Percentiles rank a stretch among this genome's conserved stretches.
Conservation (phyloP, 805 yeast species). For the Cyberlindnera euphorbiiphila region DNA sequence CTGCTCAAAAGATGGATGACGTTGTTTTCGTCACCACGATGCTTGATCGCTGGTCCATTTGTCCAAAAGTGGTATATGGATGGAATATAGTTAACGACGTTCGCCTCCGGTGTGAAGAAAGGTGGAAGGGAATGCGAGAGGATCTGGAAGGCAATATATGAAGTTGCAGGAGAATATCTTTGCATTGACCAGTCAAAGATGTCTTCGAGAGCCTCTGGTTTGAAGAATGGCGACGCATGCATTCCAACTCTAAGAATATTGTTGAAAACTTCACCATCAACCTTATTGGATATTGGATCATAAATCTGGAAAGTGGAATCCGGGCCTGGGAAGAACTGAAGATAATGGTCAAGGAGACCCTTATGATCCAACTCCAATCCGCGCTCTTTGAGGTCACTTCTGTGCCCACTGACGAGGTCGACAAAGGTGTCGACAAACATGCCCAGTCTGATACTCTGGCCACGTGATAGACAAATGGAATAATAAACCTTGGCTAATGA, state of each 20-base stretch:
- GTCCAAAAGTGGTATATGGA: slow-evolving; percentile 73
- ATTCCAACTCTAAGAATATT: slow-evolving; percentile 49
- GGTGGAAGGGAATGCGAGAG: slow-evolving; percentile 53
- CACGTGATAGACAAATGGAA: slow-evolving; percentile 65
- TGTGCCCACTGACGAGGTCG: slow-evolving; percentile 42
- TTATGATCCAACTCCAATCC: slow-evolving; percentile 36
- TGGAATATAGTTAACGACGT: slow-evolving; percentile 56
- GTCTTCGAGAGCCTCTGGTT: slow-evolving; percentile 39
- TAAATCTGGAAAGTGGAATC: slow-evolving; percentile 44
- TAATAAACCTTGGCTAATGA: slow-evolving; percentile 66
- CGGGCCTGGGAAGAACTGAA: slow-evolving; percentile 41
- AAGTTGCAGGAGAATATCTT: slow-evolving; percentile 50
- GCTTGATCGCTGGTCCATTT: slow-evolving; percentile 40
- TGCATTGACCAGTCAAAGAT: slow-evolving; percentile 50
- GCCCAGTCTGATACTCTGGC: slow-evolving; percentile 59
- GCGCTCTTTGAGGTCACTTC: slow-evolving; percentile 26
- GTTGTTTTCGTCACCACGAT: slow-evolving; percentile 51
- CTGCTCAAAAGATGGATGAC: slow-evolving; percentile 62
- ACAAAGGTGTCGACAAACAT: slow-evolving; percentile 62
- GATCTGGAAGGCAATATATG: slow-evolving; percentile 46
- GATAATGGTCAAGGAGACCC: slow-evolving; percentile 30
- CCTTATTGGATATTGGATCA: slow-evolving; percentile 26
- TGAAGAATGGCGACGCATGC: slow-evolving; percentile 52
- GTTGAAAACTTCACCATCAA: slow-evolving; percentile 46
- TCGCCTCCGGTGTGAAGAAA: slow-evolving; percentile 30